phyloP scores from a whole-genome alignment of 2,329 filamentous ascomycete genomes.

The Sarocladium brachiariae region DNA sequence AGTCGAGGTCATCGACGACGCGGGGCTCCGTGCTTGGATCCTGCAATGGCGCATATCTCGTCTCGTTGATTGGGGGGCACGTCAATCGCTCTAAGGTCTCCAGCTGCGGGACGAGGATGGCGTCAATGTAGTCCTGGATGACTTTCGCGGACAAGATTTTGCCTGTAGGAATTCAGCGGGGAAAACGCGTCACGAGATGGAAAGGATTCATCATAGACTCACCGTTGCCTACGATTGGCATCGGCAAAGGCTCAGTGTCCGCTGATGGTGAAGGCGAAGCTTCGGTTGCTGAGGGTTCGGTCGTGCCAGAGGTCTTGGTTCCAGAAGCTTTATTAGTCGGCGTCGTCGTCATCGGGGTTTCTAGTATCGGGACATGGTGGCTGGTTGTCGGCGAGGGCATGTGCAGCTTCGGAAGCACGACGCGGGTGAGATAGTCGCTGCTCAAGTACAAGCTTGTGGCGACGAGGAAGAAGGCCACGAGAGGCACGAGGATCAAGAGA shows the following conservation, averaged over 20 bases:
- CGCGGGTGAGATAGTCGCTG: not conserved
- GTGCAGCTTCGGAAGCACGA: not conserved
- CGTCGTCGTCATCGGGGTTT: too few species aligned
- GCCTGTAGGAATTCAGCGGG: not conserved
- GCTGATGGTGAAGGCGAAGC: not conserved
- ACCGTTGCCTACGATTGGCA: not conserved
- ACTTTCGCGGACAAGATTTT: not conserved
- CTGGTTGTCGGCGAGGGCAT: not conserved
- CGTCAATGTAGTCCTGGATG: not conserved
- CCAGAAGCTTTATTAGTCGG: too few species aligned
- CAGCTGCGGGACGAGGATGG: not conserved
- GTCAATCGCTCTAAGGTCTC: not conserved
- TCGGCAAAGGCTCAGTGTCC: not conserved
- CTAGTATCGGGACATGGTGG: too few species aligned
- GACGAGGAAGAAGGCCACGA: not conserved
- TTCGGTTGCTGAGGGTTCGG: not conserved
- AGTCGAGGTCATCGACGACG: slow-evolving; percentile 18
- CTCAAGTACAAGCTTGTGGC: not conserved
- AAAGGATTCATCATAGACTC: not conserved
- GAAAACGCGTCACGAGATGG: too few species aligned
- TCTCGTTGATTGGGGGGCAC: not conserved
- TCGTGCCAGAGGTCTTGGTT: too few species aligned
- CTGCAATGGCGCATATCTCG: not conserved
- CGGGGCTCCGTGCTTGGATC: not conserved
- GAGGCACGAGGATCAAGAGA: not conserved